Evolutionary conservation across 139 green algal species (phyloP).

Genomic region (Chlorella sp.): DNA sequence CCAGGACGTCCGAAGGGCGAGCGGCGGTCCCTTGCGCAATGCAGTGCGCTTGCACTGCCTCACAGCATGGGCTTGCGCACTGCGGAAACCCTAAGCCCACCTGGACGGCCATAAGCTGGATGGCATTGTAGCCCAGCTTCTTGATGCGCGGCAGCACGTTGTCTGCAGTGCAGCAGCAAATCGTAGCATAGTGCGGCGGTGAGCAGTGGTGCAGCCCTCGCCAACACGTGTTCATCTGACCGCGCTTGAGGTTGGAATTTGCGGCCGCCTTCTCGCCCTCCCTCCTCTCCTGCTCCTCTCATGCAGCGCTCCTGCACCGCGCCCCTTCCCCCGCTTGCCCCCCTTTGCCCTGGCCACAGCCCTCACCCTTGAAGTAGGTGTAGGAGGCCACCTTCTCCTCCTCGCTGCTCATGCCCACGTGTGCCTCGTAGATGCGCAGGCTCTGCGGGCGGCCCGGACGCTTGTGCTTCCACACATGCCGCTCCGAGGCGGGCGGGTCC

Average conservation of each 20-base stretch:
- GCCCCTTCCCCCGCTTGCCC: no score
- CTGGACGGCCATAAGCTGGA: slow-evolving; percentile 99
- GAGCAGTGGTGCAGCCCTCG: no score
- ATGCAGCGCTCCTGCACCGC: no score
- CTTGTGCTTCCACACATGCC: slow-evolving; percentile 47
- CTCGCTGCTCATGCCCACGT: slow-evolving; percentile 95
- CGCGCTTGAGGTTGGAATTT: no score
- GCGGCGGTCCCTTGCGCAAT: no score
- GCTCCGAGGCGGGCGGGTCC: slow-evolving; percentile 80
- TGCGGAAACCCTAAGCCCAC: background rate
- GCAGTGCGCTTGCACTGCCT: no score
- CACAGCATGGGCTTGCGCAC: no score
- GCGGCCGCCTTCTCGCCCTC: no score
- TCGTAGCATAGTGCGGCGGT: no score
- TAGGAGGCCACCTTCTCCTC: slow-evolving; percentile 82
- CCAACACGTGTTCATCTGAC: no score
- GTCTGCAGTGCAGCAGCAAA: slow-evolving; percentile 41
- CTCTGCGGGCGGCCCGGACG: slow-evolving; percentile 62
- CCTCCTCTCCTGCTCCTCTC: no score
- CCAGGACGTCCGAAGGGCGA: no score
- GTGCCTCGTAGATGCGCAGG: slow-evolving; percentile 95
- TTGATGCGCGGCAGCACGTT: slow-evolving; percentile 96
- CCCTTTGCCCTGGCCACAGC: background rate
- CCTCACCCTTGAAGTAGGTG: slow-evolving; percentile 83
- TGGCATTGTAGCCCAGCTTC: slow-evolving; percentile 96